phyloP scores from a whole-genome alignment of 345 rosid species.

The Physaria fendleri region DNA sequence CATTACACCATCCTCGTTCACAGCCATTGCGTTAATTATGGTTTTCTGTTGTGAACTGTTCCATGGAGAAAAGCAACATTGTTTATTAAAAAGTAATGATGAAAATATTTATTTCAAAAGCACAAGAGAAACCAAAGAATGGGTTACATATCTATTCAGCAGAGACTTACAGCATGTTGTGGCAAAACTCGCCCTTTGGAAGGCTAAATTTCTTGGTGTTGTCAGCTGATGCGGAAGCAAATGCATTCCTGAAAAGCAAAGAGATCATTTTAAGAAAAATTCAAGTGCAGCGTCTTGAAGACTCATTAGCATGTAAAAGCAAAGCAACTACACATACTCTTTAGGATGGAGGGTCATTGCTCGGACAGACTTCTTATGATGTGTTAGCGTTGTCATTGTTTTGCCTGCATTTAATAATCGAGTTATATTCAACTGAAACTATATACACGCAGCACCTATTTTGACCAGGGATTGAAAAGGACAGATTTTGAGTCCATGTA shows the following conservation, averaged over 20 bases:
- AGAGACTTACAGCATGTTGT: constrained; percentile 76
- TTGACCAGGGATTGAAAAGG: not conserved
- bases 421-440: not conserved
- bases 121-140: constrained; percentile 1
- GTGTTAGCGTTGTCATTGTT: constrained; percentile 89
- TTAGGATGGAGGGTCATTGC: constrained; percentile 93
- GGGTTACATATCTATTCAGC: not conserved
- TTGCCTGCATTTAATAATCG: constrained; percentile 50
- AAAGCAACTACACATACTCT: constrained; percentile 47
- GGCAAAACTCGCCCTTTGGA: constrained; percentile 85
- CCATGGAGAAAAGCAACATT: not conserved
- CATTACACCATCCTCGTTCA: constrained; percentile 93
- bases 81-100: not conserved
- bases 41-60: constrained; percentile 97
- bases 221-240: constrained; percentile 98
- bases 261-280: not conserved
- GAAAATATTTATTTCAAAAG: not conserved
- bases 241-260: constrained; percentile 50
- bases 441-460: not conserved
- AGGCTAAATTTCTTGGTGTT: constrained; percentile 89
- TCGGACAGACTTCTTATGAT: constrained; percentile 97
- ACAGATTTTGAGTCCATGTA: not conserved
- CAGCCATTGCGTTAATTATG: constrained; percentile 90
- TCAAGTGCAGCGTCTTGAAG: not conserved
- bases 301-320: not conserved